Conservation (phyloP, 1,284 basidiomycete species). For the Taiwanofungus camphoratus region DNA sequence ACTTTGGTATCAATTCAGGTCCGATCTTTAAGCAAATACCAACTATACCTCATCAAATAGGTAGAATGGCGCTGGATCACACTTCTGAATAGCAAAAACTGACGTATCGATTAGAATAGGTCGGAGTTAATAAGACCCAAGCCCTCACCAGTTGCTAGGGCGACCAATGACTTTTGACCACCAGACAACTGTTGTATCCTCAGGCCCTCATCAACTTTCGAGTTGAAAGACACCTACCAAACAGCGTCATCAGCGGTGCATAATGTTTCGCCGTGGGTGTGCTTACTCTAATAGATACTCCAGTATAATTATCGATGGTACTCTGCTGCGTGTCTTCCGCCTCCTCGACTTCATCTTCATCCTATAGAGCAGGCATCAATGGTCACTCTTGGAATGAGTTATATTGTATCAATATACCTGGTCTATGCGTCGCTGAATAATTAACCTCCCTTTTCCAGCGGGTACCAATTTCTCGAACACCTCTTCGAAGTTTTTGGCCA, state of each 20-base stretch:
- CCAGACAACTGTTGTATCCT: slow-evolving; percentile 96
- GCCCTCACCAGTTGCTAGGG: slow-evolving; percentile 78
- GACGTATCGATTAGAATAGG: background rate
- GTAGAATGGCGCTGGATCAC: slow-evolving; percentile 99
- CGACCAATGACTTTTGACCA: slow-evolving; percentile 96
- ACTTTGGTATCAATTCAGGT: slow-evolving; percentile 3
- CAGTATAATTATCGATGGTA: slow-evolving; percentile 91
- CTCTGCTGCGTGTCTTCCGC: slow-evolving; percentile 67
- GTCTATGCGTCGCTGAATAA: slow-evolving; percentile 88
- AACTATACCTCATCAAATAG: slow-evolving; percentile 88
- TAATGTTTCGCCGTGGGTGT: background rate
- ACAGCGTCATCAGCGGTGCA: slow-evolving; percentile 1
- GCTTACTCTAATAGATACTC: slow-evolving; percentile 81
- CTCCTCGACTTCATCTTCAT: slow-evolving; percentile 65
- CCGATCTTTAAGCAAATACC: background rate
- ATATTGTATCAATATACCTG: slow-evolving; percentile 44
- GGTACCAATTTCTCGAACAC: slow-evolving; percentile 98
- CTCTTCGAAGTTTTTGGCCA: slow-evolving; percentile 93
- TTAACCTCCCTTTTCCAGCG: slow-evolving; percentile 83
- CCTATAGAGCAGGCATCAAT: slow-evolving; percentile 29
- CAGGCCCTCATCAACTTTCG: slow-evolving; percentile 92
- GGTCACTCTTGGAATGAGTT: background rate
- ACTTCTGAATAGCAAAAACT: slow-evolving; percentile 99
- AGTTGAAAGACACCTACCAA: slow-evolving; percentile 91
- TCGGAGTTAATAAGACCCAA: slow-evolving; percentile 2